A percentile compares a stretch with the other conserved stretches of the same genome.
phyloP scores from a whole-genome alignment of 768 basidiomycete species.

The Amanita subjunquillea region DNA sequence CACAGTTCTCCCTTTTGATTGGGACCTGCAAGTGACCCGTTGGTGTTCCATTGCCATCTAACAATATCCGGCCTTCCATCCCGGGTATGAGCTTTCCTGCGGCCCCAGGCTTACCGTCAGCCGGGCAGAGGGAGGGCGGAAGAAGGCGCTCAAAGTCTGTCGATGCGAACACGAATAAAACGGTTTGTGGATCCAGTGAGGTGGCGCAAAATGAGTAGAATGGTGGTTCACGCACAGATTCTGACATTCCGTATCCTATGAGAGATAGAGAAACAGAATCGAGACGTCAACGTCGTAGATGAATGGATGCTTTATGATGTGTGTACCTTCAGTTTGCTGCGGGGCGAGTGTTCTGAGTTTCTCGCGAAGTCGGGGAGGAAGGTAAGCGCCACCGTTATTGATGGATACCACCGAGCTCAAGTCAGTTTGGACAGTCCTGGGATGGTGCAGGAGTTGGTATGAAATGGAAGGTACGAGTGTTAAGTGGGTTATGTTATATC shows the following conservation, averaged over 20 bases:
- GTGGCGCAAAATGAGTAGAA: background rate
- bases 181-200: background rate
- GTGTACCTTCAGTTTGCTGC: constrained; percentile 35
- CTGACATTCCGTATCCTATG: constrained; percentile 65
- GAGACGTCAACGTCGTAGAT: background rate
- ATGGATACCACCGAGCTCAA: constrained; percentile 37
- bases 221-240: constrained; percentile 33
- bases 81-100: constrained; percentile 55
- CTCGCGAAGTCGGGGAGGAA: constrained; percentile 43
- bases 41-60: constrained; percentile 40
- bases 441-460: constrained; percentile 55
- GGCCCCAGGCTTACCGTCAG: constrained; percentile 32
- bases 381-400: constrained; percentile 54
- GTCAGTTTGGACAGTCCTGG: constrained; percentile 35
- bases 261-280: background rate
- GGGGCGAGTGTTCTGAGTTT: constrained; percentile 29
- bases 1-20: constrained; percentile 62
- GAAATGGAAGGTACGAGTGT: constrained; percentile 52
- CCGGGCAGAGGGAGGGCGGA: constrained; percentile 31
- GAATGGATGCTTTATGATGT: background rate
- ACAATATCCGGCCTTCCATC: constrained; percentile 50
- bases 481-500: constrained; percentile 43
- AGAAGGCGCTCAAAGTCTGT: constrained; percentile 46
- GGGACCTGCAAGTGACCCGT: constrained; percentile 24
- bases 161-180: background rate